These are phyloP conservation scores for Hirschioporus abietinus DNA, from an alignment of 768 basidiomycete species.

Conservation along the genomic window DNA sequence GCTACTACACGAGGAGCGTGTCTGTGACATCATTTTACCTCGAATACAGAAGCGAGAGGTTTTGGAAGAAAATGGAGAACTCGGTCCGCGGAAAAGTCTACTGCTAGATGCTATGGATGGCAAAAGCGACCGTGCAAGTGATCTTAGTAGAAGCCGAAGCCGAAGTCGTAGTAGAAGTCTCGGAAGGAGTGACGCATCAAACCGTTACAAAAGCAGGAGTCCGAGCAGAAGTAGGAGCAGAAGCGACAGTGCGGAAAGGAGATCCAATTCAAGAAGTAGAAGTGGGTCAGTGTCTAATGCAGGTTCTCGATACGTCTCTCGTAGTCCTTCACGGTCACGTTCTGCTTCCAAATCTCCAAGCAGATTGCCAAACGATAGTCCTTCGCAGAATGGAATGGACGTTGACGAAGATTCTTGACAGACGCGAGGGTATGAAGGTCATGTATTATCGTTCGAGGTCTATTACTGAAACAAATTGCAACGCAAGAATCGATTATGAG, in stretches of 20 bases:
- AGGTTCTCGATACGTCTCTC: constrained; percentile 58
- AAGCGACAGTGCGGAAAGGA: constrained; percentile 7
- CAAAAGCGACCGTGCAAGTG: constrained; percentile 46
- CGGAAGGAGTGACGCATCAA: constrained; percentile 19
- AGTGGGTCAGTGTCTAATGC: constrained; percentile 37
- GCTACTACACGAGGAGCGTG: constrained; percentile 82
- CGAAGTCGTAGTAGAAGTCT: constrained; percentile 29
- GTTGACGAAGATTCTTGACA: constrained; percentile 17
- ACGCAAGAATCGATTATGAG: no score
- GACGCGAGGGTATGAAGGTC: constrained; percentile 14
- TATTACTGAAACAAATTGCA: neutral
- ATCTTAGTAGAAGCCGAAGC: constrained; percentile 30
- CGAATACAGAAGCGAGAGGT: constrained; percentile 80
- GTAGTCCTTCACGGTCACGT: constrained; percentile 45
- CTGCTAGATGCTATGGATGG: constrained; percentile 87
- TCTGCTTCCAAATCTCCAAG: constrained; percentile 35
- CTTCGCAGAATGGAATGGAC: constrained; percentile 49
- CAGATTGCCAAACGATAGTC: constrained; percentile 54
- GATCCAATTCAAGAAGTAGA: constrained; percentile 8
- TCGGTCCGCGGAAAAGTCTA: constrained; percentile 79
- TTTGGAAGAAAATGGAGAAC: constrained; percentile 88
- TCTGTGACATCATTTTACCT: constrained; percentile 95
- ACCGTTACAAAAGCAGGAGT: constrained; percentile 24
- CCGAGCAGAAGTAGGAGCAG: constrained; percentile 24
- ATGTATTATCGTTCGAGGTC: neutral